Conservation (phyloP, 2,329 filamentous ascomycete genomes). For the Paraphoma chrysanthemicola region DNA sequence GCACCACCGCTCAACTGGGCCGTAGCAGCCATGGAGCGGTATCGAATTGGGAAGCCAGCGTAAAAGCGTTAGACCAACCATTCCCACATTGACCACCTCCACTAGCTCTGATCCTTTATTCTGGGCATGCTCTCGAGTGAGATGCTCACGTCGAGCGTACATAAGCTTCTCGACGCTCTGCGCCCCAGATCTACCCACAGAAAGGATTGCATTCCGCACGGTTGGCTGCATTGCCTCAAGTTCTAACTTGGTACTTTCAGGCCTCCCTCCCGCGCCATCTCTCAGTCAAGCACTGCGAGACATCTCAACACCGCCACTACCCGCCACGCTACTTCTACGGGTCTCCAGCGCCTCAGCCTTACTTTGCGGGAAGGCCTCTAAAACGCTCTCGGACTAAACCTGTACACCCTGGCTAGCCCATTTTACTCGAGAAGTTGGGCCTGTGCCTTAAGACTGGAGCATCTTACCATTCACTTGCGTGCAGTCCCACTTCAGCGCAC, state of each 20-base stretch:
- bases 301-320: slow-evolving; percentile 45
- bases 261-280: slow-evolving; percentile 37
- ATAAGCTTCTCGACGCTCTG: slow-evolving; percentile 34
- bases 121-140: slow-evolving; percentile 26
- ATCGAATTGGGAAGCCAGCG: slow-evolving; percentile 32
- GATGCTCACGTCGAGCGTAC: slow-evolving; percentile 29
- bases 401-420: slow-evolving; percentile 41
- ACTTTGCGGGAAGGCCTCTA: slow-evolving; percentile 40
- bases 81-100: slow-evolving; percentile 23
- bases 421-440: slow-evolving; percentile 35
- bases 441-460: slow-evolving; percentile 39
- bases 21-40: slow-evolving; percentile 29
- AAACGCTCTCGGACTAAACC: slow-evolving; percentile 39
- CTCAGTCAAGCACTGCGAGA: slow-evolving; percentile 39
- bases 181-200: slow-evolving; percentile 35
- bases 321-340: slow-evolving; percentile 41
- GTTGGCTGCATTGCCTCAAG: slow-evolving; percentile 17
- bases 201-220: slow-evolving; percentile 14
- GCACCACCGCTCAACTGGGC: slow-evolving; percentile 38
- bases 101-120: slow-evolving; percentile 24
- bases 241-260: slow-evolving; percentile 38
- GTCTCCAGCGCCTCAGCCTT: slow-evolving; percentile 43
- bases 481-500: slow-evolving; percentile 35
- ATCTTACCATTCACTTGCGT: slow-evolving; percentile 32
- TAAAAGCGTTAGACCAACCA: slow-evolving; percentile 31